phyloP scores from a whole-genome alignment of 768 basidiomycete genomes.

The Paxillus involutus region DNA sequence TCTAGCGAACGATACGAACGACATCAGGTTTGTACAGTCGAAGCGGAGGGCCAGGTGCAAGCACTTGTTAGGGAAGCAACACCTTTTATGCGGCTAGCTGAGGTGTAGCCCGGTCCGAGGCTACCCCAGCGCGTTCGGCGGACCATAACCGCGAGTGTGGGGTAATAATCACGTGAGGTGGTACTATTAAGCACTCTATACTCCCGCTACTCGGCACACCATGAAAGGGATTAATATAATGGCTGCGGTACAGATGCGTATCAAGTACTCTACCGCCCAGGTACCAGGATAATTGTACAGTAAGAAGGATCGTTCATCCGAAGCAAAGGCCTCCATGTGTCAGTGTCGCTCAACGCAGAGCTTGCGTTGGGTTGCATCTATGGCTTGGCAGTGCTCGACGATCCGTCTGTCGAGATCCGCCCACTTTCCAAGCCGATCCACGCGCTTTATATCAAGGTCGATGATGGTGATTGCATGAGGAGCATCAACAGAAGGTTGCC shows the following conservation, averaged over 20 bases:
- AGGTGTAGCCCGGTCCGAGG: too few species aligned
- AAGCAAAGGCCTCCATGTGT: background rate
- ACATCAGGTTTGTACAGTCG: slow-evolving; percentile 7
- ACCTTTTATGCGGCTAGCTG: background rate
- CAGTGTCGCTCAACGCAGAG: slow-evolving; percentile 18
- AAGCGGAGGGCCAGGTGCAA: background rate
- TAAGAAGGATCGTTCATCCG: background rate
- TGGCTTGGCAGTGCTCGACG: slow-evolving; percentile 39
- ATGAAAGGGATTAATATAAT: too few species aligned
- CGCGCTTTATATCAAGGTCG: slow-evolving; percentile 83
- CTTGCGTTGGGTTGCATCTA: slow-evolving; percentile 9
- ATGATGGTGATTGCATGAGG: slow-evolving; percentile 61
- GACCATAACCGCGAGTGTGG: background rate
- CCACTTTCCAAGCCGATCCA: slow-evolving; percentile 69
- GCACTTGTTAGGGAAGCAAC: background rate
- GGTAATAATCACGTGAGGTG: background rate
- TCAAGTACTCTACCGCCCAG: too few species aligned
- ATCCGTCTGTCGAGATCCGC: slow-evolving; percentile 71
- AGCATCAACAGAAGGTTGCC: slow-evolving; percentile 27
- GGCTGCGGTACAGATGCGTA: too few species aligned
- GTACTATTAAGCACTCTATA: too few species aligned
- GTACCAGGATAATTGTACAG: too few species aligned
- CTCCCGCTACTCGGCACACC: too few species aligned
- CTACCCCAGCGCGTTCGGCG: background rate
- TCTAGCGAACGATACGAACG: slow-evolving; percentile 12